These are phyloP conservation scores for Besnoitia besnoiti DNA, from an alignment of 169 alveolate species.

Conservation along the genomic window DNA sequence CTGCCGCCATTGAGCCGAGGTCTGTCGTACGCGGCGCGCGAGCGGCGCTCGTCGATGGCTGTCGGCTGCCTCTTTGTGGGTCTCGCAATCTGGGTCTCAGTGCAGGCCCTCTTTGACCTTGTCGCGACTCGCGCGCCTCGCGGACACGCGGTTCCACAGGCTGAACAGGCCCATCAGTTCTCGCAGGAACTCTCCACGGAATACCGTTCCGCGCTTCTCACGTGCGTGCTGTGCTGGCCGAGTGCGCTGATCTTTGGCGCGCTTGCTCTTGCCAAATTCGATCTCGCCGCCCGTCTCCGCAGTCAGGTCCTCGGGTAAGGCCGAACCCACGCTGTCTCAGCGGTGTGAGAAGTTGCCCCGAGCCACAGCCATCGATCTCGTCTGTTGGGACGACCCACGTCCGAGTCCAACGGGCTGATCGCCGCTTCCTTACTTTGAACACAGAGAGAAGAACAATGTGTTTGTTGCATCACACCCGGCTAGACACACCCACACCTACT, in stretches of 20 bases:
- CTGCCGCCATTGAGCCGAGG: not conserved
- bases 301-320: conserved; percentile 6
- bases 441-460: too few species aligned
- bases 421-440: too few species aligned
- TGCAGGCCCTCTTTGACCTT: not conserved
- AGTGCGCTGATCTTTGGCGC: conserved; percentile 17
- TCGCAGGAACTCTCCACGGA: not conserved
- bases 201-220: conserved; percentile 9
- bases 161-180: not conserved
- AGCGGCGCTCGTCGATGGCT: not conserved
- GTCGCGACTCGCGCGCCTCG: not conserved
- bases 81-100: not conserved
- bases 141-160: not conserved
- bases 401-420: too few species aligned
- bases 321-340: not conserved
- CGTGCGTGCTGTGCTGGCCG: conserved; percentile 8
- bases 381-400: too few species aligned
- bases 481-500: too few species aligned
- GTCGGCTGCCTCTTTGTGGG: not conserved
- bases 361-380: too few species aligned
- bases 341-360: too few species aligned
- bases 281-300: not conserved
- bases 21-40: not conserved
- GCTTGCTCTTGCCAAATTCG: not conserved
- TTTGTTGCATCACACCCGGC: too few species aligned